A percentile compares a stretch with the other conserved stretches of the same genome.
Conservation (phyloP, 768 basidiomycete species). For the Boletus eberwhitei region DNA sequence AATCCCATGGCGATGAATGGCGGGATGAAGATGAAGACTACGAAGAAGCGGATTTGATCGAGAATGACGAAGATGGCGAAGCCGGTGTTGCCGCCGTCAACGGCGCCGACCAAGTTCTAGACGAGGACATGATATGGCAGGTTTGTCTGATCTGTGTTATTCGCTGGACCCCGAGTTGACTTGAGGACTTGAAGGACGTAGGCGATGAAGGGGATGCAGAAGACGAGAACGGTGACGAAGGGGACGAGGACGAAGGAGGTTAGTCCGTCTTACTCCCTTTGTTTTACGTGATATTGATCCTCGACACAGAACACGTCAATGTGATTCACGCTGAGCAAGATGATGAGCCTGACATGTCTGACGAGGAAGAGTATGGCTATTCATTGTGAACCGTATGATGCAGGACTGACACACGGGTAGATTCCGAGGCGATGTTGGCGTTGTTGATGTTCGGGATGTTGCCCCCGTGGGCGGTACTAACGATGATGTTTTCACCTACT, state of each 20-base stretch:
- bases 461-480: constrained; percentile 27
- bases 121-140: constrained; percentile 58
- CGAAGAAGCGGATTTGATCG: constrained; percentile 57
- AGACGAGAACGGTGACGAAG: constrained; percentile 62
- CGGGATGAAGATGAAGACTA: constrained; percentile 52
- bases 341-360: constrained; percentile 60
- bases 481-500: constrained; percentile 55
- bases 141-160: constrained; percentile 31
- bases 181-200: constrained; percentile 42
- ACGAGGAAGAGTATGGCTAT: constrained; percentile 59
- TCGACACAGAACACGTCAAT: constrained; percentile 44
- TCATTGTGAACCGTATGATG: not conserved
- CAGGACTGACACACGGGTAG: constrained; percentile 28
- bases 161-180: constrained; percentile 10
- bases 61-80: constrained; percentile 57
- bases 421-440: constrained; percentile 39
- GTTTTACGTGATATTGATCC: constrained; percentile 8
- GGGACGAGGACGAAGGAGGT: constrained; percentile 37
- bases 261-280: not conserved
- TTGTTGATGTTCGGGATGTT: constrained; percentile 35
- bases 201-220: constrained; percentile 51
- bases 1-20: constrained; percentile 48
- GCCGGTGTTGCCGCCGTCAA: constrained; percentile 48
- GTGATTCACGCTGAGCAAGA: constrained; percentile 62
- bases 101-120: constrained; percentile 46